These are phyloP conservation scores for Centella asiatica DNA, from an alignment of 129 eudicot genomes.

Conservation along the genomic window DNA sequence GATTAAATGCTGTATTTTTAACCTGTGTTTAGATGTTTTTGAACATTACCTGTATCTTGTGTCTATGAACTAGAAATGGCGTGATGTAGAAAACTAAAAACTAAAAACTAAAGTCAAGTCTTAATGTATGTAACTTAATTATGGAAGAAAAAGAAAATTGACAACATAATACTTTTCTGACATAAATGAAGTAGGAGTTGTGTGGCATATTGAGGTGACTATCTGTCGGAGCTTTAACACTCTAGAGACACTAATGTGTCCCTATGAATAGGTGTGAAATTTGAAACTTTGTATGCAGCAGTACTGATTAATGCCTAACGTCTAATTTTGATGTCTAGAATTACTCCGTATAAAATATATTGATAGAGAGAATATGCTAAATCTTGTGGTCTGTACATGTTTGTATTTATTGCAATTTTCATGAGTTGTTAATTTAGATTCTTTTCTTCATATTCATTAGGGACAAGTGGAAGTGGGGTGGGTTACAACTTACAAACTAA, in stretches of 20 bases:
- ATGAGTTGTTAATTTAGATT: neutral
- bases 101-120: no score
- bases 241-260: neutral
- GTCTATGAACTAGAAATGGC: no score
- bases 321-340: neutral
- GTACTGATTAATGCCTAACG: conserved; percentile 1
- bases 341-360: neutral
- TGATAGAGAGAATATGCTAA: conserved; percentile 1
- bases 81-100: no score
- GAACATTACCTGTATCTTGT: no score
- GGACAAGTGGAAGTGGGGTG: conserved; percentile 21
- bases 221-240: neutral
- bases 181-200: neutral
- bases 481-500: neutral
- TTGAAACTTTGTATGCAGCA: neutral
- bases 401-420: conserved; percentile 20
- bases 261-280: neutral
- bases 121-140: neutral
- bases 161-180: neutral
- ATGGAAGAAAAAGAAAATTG: neutral
- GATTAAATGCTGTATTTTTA: neutral
- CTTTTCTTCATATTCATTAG: neutral
- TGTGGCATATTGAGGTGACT: neutral
- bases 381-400: neutral
- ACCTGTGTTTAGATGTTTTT: no score